A percentile compares a stretch with the other conserved stretches of the same genome.
Conservation (phyloP, 73 alveolate species). For the Tetrahymena borealis region DNA sequence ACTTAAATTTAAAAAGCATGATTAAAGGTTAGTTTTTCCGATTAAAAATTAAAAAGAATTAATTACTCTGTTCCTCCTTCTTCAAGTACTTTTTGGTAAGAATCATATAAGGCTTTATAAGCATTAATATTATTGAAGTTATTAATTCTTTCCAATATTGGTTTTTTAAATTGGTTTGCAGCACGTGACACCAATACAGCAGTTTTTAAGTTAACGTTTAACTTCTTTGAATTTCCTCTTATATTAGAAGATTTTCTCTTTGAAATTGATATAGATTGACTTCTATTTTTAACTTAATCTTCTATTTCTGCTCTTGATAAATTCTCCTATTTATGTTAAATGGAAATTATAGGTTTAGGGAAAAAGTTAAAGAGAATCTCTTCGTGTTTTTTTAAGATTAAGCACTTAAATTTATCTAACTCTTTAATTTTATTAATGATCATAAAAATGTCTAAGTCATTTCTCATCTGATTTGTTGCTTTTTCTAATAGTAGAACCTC, state of each 20-base stretch:
- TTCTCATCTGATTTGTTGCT: not conserved
- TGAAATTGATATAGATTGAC: not conserved
- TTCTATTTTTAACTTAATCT: not conserved
- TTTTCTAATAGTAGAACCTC: not conserved
- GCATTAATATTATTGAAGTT: not conserved
- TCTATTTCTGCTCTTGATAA: not conserved
- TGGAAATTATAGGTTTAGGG: not conserved
- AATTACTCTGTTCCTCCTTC: not conserved
- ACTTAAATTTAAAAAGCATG: not conserved
- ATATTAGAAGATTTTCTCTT: not conserved
- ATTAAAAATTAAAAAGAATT: not conserved
- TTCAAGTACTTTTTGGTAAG: not conserved
- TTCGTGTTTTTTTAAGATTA: not conserved
- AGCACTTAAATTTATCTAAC: not conserved
- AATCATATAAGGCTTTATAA: not conserved
- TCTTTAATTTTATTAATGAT: not conserved
- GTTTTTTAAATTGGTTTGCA: not conserved
- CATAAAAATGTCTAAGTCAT: not conserved
- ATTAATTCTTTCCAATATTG: not conserved
- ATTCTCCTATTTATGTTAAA: not conserved
- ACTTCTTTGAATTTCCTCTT: not conserved
- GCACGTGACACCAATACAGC: not conserved
- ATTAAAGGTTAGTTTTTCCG: not conserved
- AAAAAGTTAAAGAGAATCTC: not conserved
- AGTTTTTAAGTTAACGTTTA: not conserved